Evolutionary conservation across 139 green algal species (phyloP).

Genomic region (Auxenochlorella pyrenoidosa): DNA sequence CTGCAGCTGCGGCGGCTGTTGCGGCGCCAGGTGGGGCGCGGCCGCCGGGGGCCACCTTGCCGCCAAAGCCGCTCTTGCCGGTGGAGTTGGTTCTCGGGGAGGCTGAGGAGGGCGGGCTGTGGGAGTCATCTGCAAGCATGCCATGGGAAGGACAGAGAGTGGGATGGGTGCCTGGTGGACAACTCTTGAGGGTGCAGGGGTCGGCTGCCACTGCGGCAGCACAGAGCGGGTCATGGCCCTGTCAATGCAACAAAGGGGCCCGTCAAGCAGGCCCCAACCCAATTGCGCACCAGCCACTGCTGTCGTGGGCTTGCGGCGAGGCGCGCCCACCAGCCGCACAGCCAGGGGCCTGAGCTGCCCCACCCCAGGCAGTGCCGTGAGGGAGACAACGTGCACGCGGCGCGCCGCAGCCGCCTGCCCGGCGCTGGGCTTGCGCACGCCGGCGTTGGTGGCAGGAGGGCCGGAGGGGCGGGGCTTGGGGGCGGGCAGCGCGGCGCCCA

Average conservation of each 20-base stretch:
- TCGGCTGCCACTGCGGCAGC: too few relatives aligned
- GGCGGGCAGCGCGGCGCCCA: background rate
- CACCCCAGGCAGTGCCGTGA: background rate
- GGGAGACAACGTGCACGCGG: background rate
- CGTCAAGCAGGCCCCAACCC: too few relatives aligned
- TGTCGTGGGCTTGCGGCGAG: background rate
- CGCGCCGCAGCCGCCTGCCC: background rate
- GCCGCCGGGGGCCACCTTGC: slow-evolving; percentile 10
- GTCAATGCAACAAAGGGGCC: too few relatives aligned
- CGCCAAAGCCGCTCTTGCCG: background rate
- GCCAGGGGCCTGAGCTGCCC: background rate
- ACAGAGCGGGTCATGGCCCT: too few relatives aligned
- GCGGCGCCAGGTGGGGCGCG: background rate
- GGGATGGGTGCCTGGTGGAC: too few relatives aligned
- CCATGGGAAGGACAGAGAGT: too few relatives aligned
- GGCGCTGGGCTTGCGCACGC: background rate
- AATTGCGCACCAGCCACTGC: too few relatives aligned
- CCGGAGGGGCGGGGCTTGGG: background rate
- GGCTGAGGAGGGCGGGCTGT: background rate
- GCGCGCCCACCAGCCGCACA: background rate
- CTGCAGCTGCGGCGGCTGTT: background rate
- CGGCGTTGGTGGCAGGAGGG: background rate
- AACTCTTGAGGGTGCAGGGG: too few relatives aligned
- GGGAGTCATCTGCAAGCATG: background rate
- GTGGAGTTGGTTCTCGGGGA: background rate